Evolutionary conservation across 2,329 filamentous ascomycete species (phyloP).

Genomic region (Penicillium frequentans): DNA sequence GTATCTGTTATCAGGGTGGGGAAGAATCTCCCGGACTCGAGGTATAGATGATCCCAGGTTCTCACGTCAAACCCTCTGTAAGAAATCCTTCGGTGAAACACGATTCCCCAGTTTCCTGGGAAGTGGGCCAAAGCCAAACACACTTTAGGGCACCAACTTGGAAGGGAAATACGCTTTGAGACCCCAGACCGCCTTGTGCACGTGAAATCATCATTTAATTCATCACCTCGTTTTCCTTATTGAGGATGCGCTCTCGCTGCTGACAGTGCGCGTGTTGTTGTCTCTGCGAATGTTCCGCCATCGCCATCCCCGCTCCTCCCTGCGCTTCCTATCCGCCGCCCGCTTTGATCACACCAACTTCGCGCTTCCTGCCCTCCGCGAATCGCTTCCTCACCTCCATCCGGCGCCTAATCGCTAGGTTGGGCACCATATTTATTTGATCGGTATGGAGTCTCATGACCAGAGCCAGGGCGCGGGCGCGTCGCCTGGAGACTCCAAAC

Average conservation of each 20-base stretch:
- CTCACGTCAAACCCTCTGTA: no score
- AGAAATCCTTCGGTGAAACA: background rate
- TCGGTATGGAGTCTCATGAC: slow-evolving; percentile 35
- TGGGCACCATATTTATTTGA: background rate
- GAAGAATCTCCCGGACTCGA: background rate
- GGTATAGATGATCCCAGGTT: background rate
- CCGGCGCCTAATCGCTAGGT: background rate
- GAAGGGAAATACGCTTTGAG: background rate
- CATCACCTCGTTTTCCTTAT: background rate
- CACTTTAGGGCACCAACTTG: background rate
- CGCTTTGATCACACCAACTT: slow-evolving; percentile 3
- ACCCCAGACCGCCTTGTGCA: slow-evolving; percentile 26
- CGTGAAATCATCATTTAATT: slow-evolving; percentile 20
- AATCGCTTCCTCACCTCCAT: background rate
- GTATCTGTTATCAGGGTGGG: slow-evolving; percentile 2
- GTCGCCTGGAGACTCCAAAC: slow-evolving; percentile 36
- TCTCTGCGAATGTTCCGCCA: slow-evolving; percentile 4
- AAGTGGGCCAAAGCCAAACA: background rate
- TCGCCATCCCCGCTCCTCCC: slow-evolving; percentile 7
- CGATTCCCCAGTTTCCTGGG: background rate
- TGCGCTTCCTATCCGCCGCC: background rate
- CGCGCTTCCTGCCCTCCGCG: slow-evolving; percentile 1
- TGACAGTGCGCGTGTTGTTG: background rate
- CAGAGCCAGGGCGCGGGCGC: slow-evolving; percentile 36
- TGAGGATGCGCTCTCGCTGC: background rate